Conservation (phyloP, 2,329 filamentous ascomycete species). For the Dothiorella sarmentorum region DNA sequence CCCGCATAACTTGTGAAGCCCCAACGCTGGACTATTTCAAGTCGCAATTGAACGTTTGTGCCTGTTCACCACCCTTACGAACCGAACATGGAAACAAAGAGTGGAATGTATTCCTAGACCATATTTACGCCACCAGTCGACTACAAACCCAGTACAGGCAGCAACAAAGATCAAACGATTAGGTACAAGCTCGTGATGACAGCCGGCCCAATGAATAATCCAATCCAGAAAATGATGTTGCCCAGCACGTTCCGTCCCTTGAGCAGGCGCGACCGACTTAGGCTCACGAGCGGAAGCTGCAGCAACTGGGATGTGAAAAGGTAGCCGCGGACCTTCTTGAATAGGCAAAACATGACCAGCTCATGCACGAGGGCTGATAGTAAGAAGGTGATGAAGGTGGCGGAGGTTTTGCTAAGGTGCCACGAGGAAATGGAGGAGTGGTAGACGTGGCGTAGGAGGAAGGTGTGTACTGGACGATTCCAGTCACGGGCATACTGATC, state of each 20-base stretch:
- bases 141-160: neutral
- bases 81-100: too few species aligned
- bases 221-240: conserved; percentile 74
- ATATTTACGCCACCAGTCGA: neutral
- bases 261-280: conserved; percentile 66
- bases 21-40: too few species aligned
- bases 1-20: too few species aligned
- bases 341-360: conserved; percentile 75
- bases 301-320: conserved; percentile 69
- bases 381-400: conserved; percentile 73
- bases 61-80: too few species aligned
- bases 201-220: conserved; percentile 73
- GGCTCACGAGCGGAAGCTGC: conserved; percentile 66
- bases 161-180: conserved; percentile 35
- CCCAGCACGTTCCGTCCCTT: conserved; percentile 61
- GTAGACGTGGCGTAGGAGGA: conserved; percentile 74
- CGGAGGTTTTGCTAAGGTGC: conserved; percentile 65
- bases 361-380: conserved; percentile 70
- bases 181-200: conserved; percentile 54
- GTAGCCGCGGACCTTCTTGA: conserved; percentile 73
- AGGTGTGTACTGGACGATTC: conserved; percentile 78
- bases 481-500: conserved; percentile 78
- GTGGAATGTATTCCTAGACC: too few species aligned
- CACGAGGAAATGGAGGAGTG: conserved; percentile 72
- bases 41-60: too few species aligned